phyloP scores from a whole-genome alignment of 805 yeast species.

The Hyphopichia homilentoma region DNA sequence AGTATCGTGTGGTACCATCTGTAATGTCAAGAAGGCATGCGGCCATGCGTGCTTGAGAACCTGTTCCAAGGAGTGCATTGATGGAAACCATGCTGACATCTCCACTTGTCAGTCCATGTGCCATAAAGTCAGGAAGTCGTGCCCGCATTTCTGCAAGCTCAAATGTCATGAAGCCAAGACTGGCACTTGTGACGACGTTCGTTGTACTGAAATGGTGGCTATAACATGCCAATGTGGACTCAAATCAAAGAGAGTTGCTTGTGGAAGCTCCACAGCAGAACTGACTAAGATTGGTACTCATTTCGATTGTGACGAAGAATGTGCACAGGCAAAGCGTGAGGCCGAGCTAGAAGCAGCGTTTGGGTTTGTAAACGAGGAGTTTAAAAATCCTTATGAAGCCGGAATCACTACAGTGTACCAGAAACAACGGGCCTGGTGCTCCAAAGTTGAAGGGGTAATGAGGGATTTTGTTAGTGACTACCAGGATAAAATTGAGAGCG shows the following conservation, averaged over 20 bases:
- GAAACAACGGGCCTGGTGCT: constrained; percentile 67
- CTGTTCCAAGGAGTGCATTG: constrained; percentile 65
- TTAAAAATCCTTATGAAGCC: constrained; percentile 41
- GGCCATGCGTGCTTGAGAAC: constrained; percentile 47
- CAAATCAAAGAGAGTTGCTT: constrained; percentile 41
- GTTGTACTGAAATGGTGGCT: constrained; percentile 49
- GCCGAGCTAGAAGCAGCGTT: constrained; percentile 63
- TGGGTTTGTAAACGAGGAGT: constrained; percentile 8
- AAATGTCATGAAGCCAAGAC: constrained; percentile 58
- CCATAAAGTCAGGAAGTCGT: constrained; percentile 44
- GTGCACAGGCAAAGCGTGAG: constrained; percentile 60
- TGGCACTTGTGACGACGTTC: constrained; percentile 45
- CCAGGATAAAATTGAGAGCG: constrained; percentile 13
- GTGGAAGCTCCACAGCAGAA: constrained; percentile 48
- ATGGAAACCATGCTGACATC: constrained; percentile 49
- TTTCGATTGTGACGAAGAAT: constrained; percentile 67
- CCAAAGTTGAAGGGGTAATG: constrained; percentile 53
- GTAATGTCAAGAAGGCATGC: constrained; percentile 30
- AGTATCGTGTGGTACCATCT: constrained; percentile 57
- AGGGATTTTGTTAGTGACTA: constrained; percentile 44
- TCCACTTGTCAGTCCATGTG: constrained; percentile 57
- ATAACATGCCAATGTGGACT: constrained; percentile 67
- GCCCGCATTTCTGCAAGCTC: constrained; percentile 66
- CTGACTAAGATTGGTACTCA: constrained; percentile 31
- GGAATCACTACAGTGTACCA: constrained; percentile 43